Evolutionary conservation across 2,329 filamentous ascomycete genomes (phyloP), one percentile per base, ranked within the genome.

Genomic region (Orbilia javanica): DNA sequence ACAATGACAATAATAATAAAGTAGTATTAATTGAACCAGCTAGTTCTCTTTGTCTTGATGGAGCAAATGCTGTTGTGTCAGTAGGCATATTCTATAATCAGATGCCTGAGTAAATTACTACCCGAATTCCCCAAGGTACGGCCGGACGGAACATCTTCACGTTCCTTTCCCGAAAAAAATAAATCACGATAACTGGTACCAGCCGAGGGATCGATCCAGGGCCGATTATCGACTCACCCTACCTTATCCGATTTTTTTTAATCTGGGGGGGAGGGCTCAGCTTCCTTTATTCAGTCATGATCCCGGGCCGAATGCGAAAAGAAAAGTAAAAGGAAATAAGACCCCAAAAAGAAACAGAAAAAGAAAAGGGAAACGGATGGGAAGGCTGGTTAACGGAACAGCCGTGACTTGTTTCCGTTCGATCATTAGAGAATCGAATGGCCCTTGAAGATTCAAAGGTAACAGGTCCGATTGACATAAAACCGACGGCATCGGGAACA

Each of bases 271-370:
- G 7, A 46, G n/a, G n/a, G n/a, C n/a, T n/a, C n/a, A n/a, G n/a
- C 31, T 39, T 29, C 15, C 36, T 18, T 25, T 34, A n/a, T 50
- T 31, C 22, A 39, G 25, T 22, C n/a, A 29, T 13, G 15, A 29
- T 15, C 15, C 65, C 65, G 65, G 65, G 50, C 65, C 65, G 65
- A n/a, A 60, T 57, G n/a, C 52, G 52, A 36, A 42, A 42, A 42
- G 20, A 15, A 8, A 8, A 42, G 39, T 4, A 42, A 42, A n/a
- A 42, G 15, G 6, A 42, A 42, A 42, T n/a, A n/a, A n/a, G n/a
- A 42, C 7, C 6, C 39, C 7, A 34, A 42, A 20, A 22, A 57
- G 27, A 20, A 36, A 11, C 25, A 50, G 50, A 64, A 48, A 48
- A 34, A 13, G 31, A 57, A 25, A 25, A 15, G 13, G 5, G 13